Conservation (phyloP, 176 grass and related monocot genomes). For the Carex myosuroides region DNA sequence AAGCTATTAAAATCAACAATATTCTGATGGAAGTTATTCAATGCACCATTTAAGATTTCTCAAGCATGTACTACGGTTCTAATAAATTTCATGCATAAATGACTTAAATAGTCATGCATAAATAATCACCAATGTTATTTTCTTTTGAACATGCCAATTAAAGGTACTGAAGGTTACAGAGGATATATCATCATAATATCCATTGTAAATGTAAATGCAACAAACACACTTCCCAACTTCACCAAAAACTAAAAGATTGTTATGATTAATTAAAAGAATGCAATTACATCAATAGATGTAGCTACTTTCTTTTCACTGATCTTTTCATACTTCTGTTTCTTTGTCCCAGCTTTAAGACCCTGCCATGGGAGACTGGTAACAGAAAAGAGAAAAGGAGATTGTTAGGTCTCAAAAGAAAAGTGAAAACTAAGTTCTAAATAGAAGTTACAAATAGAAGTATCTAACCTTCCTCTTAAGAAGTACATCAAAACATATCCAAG, state of each 20-base stretch:
- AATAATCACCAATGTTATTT: neutral
- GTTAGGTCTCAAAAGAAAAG: constrained; percentile 2
- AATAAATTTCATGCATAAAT: too few relatives aligned
- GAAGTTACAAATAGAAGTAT: neutral
- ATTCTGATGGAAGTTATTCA: neutral
- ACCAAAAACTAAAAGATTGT: neutral
- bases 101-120: neutral
- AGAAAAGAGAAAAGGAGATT: constrained; percentile 10
- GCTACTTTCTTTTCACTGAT: constrained; percentile 84
- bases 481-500: constrained; percentile 98
- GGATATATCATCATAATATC: neutral
- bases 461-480: constrained; percentile 90
- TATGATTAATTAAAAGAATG: neutral
- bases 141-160: neutral
- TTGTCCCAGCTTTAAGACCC: constrained; percentile 84
- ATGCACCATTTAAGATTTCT: neutral
- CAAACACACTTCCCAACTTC: neutral
- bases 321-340: constrained; percentile 94
- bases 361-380: constrained; percentile 72
- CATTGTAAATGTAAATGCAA: neutral
- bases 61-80: neutral
- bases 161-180: neutral
- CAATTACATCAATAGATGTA: constrained; percentile 69
- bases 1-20: neutral
- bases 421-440: neutral